Evolutionary conservation across 1,139 yeast genomes (phyloP).

Genomic region (Candida sanyaensis): DNA sequence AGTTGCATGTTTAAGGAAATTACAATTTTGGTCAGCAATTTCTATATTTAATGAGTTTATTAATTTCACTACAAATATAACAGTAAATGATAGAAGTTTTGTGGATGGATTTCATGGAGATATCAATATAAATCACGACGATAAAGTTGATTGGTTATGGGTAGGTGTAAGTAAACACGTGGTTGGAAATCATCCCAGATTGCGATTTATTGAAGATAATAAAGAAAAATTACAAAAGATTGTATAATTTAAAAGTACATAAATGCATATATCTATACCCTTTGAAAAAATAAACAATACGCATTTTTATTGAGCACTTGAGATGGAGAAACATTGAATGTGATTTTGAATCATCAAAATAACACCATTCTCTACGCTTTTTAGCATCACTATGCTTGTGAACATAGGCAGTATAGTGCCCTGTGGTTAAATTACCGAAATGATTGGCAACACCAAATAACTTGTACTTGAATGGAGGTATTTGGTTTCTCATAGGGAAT

Average conservation of each 20-base stretch:
- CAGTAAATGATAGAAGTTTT: slow-evolving; percentile 78
- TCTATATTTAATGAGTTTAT: slow-evolving; percentile 86
- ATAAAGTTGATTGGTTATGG: slow-evolving; percentile 75
- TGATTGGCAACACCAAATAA: slow-evolving; percentile 90
- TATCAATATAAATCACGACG: slow-evolving; percentile 49
- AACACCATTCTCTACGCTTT: slow-evolving; percentile 61
- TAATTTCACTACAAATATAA: slow-evolving; percentile 74
- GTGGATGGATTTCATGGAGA: slow-evolving; percentile 79
- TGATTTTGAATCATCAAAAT: slow-evolving; percentile 72
- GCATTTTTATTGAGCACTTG: slow-evolving; percentile 65
- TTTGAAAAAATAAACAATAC: slow-evolving; percentile 69
- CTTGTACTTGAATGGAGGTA: slow-evolving; percentile 76
- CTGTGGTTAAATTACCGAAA: slow-evolving; percentile 76
- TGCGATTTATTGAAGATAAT: slow-evolving; percentile 31
- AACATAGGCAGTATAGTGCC: slow-evolving; percentile 90
- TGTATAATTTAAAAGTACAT: neutral
- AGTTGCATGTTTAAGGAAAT: slow-evolving; percentile 81
- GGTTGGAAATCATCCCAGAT: slow-evolving; percentile 45
- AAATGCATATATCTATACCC: slow-evolving; percentile 23
- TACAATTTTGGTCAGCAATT: slow-evolving; percentile 87
- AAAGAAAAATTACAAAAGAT: slow-evolving; percentile 4
- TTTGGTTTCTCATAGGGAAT: slow-evolving; percentile 73
- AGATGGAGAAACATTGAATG: slow-evolving; percentile 37
- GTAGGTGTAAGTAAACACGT: slow-evolving; percentile 65
- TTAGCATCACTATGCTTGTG: slow-evolving; percentile 48